Percentiles rank a stretch among this genome's conserved stretches.
These are phyloP conservation scores for Globisporangium apiculatum DNA, from an alignment of 352 stramenopile species.

Conservation along the genomic window DNA sequence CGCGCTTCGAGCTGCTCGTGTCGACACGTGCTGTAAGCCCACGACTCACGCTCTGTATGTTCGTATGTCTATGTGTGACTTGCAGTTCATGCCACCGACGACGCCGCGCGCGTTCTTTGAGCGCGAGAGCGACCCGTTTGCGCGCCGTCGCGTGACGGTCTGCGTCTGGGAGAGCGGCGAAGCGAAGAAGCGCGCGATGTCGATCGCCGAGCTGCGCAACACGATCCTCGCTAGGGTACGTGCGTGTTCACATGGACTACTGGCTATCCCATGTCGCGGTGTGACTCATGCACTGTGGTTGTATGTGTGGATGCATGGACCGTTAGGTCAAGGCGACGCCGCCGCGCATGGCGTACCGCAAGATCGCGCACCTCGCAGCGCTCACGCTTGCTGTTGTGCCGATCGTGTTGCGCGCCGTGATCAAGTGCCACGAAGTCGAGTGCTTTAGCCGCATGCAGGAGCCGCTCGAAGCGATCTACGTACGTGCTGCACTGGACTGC, in stretches of 20 bases:
- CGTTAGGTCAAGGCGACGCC: slow-evolving; percentile 65
- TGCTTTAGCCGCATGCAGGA: slow-evolving; percentile 46
- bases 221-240: slow-evolving; percentile 70
- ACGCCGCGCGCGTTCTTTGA: slow-evolving; percentile 27
- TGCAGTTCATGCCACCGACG: slow-evolving; percentile 13
- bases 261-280: neutral
- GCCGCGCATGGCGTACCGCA: slow-evolving; percentile 57
- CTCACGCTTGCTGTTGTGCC: slow-evolving; percentile 54
- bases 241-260: neutral
- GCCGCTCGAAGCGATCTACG: slow-evolving; percentile 29
- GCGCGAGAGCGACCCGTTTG: slow-evolving; percentile 39
- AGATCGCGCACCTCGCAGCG: slow-evolving; percentile 52
- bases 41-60: slow-evolving; percentile 4
- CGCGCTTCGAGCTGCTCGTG: neutral
- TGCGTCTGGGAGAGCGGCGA: slow-evolving; percentile 71
- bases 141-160: slow-evolving; percentile 61
- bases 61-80: neutral
- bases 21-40: neutral
- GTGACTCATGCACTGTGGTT: neutral
- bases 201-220: slow-evolving; percentile 72
- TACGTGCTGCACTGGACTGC: slow-evolving; percentile 6
- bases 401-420: slow-evolving; percentile 36
- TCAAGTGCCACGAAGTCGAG: slow-evolving; percentile 55
- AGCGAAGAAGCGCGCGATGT: slow-evolving; percentile 69
- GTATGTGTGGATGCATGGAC: neutral